Evolutionary conservation across 768 basidiomycete genomes (phyloP).

Genomic region (Kwoniella heveanensis): DNA sequence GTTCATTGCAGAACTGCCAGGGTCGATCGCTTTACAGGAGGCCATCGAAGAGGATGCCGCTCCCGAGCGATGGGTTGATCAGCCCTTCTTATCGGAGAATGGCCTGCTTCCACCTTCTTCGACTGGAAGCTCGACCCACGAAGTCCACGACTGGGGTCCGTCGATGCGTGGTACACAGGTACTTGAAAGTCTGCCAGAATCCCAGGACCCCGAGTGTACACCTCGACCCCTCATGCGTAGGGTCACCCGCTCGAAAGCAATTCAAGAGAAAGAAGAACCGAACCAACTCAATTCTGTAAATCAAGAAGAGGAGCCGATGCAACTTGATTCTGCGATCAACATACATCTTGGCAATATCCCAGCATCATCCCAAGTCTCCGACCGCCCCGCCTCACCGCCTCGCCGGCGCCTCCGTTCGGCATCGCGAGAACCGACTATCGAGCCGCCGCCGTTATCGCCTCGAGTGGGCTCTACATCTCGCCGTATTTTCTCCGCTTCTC

Average conservation of each 20-base stretch:
- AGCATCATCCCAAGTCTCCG: background rate
- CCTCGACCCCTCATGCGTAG: conserved; percentile 11
- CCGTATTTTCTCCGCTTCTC: conserved; percentile 19
- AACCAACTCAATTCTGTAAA: conserved; percentile 7
- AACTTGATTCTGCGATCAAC: conserved; percentile 16
- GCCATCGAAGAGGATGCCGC: conserved; percentile 30
- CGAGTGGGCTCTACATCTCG: conserved; percentile 14
- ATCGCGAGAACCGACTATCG: conserved; percentile 15
- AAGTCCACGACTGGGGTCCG: background rate
- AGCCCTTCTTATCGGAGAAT: background rate
- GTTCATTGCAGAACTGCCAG: conserved; percentile 18
- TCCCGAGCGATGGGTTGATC: background rate
- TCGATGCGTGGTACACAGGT: conserved; percentile 17
- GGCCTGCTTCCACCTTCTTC: conserved; percentile 22
- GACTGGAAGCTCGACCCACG: background rate
- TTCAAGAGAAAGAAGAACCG: background rate
- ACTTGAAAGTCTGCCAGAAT: background rate
- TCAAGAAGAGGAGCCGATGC: background rate
- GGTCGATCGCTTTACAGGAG: conserved; percentile 23
- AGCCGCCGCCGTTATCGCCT: conserved; percentile 6
- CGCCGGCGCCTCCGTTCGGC: conserved; percentile 19
- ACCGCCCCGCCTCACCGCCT: conserved; percentile 3
- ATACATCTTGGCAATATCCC: background rate
- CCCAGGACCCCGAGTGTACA: conserved; percentile 3
- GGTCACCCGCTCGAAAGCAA: conserved; percentile 4